phyloP scores from a whole-genome alignment of 768 basidiomycete genomes.

The Pleurotus tuoliensis region DNA sequence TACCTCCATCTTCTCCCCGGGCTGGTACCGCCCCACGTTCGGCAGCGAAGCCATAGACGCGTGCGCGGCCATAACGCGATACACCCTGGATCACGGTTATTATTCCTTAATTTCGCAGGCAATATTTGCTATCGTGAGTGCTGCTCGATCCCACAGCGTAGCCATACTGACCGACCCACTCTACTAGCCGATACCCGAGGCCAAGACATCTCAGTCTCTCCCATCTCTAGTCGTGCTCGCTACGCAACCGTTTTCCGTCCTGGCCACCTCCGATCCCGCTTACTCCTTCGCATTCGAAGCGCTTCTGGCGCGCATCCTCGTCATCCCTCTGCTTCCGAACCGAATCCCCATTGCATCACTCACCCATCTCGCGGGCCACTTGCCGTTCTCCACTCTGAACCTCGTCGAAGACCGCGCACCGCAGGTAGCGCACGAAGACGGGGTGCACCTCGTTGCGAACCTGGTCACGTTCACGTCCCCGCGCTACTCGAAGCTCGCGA shows the following conservation, averaged over 20 bases:
- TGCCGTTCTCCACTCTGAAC: slow-evolving; percentile 48
- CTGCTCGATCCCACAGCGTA: not conserved
- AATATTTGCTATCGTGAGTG: slow-evolving; percentile 47
- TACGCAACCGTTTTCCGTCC: slow-evolving; percentile 34
- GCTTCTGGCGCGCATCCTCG: slow-evolving; percentile 55
- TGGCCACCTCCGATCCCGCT: slow-evolving; percentile 20
- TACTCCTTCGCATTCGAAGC: slow-evolving; percentile 26
- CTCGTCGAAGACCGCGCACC: slow-evolving; percentile 18
- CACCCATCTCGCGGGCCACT: slow-evolving; percentile 55
- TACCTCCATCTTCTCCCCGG: slow-evolving; percentile 37
- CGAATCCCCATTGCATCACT: slow-evolving; percentile 62
- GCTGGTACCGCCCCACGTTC: not conserved
- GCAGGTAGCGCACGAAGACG: slow-evolving; percentile 24
- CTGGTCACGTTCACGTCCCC: slow-evolving; percentile 60
- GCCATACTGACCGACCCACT: slow-evolving; percentile 1
- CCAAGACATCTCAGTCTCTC: slow-evolving; percentile 51
- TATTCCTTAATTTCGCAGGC: slow-evolving; percentile 40
- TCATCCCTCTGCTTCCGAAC: slow-evolving; percentile 76
- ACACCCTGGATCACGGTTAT: slow-evolving; percentile 44
- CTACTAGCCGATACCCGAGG: slow-evolving; percentile 45
- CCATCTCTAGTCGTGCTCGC: slow-evolving; percentile 45
- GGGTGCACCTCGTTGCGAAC: slow-evolving; percentile 70
- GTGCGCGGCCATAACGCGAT: slow-evolving; percentile 32
- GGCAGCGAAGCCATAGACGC: not conserved
- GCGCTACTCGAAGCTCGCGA: slow-evolving; percentile 48